phyloP scores from a whole-genome alignment of 176 grass and related monocot genomes.

The Eremochloa ophiuroides region DNA sequence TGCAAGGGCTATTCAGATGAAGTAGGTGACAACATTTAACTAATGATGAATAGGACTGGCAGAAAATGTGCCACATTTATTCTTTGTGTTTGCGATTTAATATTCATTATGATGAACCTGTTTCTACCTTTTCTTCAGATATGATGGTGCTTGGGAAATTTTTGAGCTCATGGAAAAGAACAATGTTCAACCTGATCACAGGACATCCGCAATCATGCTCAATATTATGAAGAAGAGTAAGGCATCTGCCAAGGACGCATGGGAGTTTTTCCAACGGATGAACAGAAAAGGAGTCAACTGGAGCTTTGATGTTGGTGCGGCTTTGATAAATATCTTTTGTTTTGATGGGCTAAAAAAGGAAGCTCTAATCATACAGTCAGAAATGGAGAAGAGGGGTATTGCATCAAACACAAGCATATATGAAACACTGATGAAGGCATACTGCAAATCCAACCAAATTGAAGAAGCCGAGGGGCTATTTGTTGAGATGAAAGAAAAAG shows the following conservation, averaged over 20 bases:
- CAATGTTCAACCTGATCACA: conserved; percentile 68
- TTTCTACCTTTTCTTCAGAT: conserved; percentile 37
- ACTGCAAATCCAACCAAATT: conserved; percentile 63
- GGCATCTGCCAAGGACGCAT: conserved; percentile 75
- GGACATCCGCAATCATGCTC: conserved; percentile 73
- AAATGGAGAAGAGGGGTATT: conserved; percentile 91
- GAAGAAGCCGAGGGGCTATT: conserved; percentile 87
- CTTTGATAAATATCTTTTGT: conserved; percentile 79
- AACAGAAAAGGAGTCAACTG: conserved; percentile 79
- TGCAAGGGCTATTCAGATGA: neutral
- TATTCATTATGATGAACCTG: conserved; percentile 10
- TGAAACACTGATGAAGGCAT: conserved; percentile 60
- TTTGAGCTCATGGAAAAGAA: conserved; percentile 76
- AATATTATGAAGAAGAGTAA: conserved; percentile 58
- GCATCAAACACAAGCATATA: conserved; percentile 62
- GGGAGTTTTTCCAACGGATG: conserved; percentile 79
- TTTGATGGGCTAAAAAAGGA: conserved; percentile 66
- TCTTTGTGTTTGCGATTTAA: neutral
- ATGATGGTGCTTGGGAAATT: conserved; percentile 71
- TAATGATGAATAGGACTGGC: neutral
- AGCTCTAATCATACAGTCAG: conserved; percentile 82
- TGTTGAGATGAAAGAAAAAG: conserved; percentile 74
- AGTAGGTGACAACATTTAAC: neutral
- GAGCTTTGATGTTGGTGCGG: conserved; percentile 54
- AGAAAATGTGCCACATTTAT: conserved; percentile 19